phyloP scores from a whole-genome alignment of 192 early-diverging fungal species.

The Entophlyctis luteolus region DNA sequence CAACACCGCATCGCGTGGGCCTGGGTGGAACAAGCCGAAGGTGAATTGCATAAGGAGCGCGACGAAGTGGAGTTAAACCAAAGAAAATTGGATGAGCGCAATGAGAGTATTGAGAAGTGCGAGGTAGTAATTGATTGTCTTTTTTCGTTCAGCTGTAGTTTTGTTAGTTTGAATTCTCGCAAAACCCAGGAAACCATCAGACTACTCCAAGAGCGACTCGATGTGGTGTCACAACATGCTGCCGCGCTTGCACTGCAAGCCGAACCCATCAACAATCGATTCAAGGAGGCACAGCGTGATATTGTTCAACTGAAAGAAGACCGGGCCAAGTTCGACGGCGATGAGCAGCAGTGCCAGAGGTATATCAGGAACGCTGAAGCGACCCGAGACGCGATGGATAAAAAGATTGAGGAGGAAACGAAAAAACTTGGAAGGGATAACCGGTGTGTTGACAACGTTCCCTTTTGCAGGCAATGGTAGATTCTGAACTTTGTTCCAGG shows the following conservation, averaged over 20 bases:
- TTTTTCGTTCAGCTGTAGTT: not conserved
- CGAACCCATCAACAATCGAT: constrained; percentile 2
- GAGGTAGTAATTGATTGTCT: not conserved
- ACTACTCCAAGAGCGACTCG: not conserved
- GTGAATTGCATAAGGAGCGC: not conserved
- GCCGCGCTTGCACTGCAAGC: constrained; percentile 1
- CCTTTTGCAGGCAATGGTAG: not conserved
- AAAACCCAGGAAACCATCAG: not conserved
- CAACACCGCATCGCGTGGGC: constrained; percentile 78
- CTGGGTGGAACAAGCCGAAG: constrained; percentile 57
- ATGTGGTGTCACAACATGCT: not conserved
- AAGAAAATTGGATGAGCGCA: not conserved
- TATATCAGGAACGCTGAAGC: not conserved
- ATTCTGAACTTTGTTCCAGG: constrained; percentile 24
- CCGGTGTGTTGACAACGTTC: not conserved
- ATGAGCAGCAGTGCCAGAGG: constrained; percentile 47
- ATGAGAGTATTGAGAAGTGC: not conserved
- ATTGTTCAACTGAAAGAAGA: not conserved
- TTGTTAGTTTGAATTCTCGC: not conserved
- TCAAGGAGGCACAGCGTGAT: not conserved
- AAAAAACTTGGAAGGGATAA: constrained; percentile 38
- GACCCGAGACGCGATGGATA: constrained; percentile 25
- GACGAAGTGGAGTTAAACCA: not conserved
- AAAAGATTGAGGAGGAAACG: constrained; percentile 44
- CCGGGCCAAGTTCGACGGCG: constrained; percentile 35